These are phyloP conservation scores for Salvia splendens DNA, from an alignment of 257 asterid genomes.

Conservation along the genomic window DNA sequence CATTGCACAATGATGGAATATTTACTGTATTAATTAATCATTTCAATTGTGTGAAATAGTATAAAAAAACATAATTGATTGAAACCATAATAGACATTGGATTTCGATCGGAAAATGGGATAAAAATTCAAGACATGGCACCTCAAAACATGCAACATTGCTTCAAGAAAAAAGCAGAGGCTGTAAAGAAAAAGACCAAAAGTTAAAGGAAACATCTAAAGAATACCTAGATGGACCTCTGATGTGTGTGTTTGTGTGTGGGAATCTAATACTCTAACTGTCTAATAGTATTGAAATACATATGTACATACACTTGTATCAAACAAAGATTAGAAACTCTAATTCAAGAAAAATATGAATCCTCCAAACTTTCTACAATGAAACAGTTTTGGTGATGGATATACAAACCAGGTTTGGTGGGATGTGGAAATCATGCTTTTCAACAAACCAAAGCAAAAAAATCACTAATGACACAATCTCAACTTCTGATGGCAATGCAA, in stretches of 20 bases:
- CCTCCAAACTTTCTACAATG: constrained; percentile 21
- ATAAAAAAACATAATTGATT: too few species aligned
- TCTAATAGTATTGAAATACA: background rate
- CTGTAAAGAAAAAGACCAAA: background rate
- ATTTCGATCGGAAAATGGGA: too few species aligned
- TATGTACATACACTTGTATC: background rate
- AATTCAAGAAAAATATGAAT: constrained; percentile 26
- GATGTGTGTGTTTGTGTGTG: background rate
- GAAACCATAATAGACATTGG: too few species aligned
- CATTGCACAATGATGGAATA: too few species aligned
- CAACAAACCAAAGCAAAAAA: constrained; percentile 28
- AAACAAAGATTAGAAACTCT: background rate
- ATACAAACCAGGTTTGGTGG: constrained; percentile 39
- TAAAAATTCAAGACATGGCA: too few species aligned
- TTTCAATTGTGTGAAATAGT: too few species aligned
- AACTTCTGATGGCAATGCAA: constrained; percentile 24
- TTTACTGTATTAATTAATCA: too few species aligned
- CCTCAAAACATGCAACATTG: too few species aligned
- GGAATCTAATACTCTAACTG: constrained; percentile 37
- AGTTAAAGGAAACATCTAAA: background rate
- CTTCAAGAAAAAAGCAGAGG: too few species aligned
- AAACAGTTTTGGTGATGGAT: constrained; percentile 26
- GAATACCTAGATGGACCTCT: too few species aligned
- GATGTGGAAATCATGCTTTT: constrained; percentile 36
- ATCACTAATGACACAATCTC: constrained; percentile 32